A percentile compares a stretch with the other conserved stretches of the same genome.
phyloP scores from a whole-genome alignment of 495 filamentous ascomycete genomes.

The Penicillium simplicissimum region DNA sequence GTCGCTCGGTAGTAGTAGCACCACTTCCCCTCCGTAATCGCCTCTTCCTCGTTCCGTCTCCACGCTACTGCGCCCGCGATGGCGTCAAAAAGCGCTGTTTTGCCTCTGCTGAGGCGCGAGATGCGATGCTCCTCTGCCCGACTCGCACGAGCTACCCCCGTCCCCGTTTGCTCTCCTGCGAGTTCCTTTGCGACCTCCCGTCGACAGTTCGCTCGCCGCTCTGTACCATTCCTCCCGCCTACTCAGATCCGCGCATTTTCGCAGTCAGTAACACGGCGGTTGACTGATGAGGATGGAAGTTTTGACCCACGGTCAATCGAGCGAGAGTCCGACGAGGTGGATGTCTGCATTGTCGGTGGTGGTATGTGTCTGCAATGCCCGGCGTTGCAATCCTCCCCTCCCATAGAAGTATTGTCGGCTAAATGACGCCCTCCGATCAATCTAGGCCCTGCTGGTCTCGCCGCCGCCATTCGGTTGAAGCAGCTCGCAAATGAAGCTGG shows the following conservation, averaged over 20 bases:
- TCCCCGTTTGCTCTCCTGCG: conserved; percentile 24
- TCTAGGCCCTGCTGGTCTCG: conserved; percentile 82
- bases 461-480: conserved; percentile 91
- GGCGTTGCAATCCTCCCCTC: neutral
- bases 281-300: conserved; percentile 59
- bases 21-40: neutral
- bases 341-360: conserved; percentile 95
- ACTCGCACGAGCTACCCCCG: conserved; percentile 29
- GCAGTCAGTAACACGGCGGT: conserved; percentile 43
- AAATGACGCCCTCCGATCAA: conserved; percentile 12
- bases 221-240: conserved; percentile 25
- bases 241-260: conserved; percentile 49
- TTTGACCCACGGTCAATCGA: conserved; percentile 76
- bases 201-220: conserved; percentile 24
- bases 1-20: neutral
- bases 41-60: neutral
- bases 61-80: conserved; percentile 24
- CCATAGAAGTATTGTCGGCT: conserved; percentile 11
- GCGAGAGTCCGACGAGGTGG: conserved; percentile 88
- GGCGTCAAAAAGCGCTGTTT: conserved; percentile 44
- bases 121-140: conserved; percentile 33
- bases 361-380: conserved; percentile 48
- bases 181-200: conserved; percentile 25
- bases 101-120: conserved; percentile 49
- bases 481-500: conserved; percentile 95